A percentile compares a stretch with the other conserved stretches of the same genome.
These are phyloP conservation scores for Fomitopsis betulina DNA, from an alignment of 1,284 basidiomycete species.

Conservation along the genomic window DNA sequence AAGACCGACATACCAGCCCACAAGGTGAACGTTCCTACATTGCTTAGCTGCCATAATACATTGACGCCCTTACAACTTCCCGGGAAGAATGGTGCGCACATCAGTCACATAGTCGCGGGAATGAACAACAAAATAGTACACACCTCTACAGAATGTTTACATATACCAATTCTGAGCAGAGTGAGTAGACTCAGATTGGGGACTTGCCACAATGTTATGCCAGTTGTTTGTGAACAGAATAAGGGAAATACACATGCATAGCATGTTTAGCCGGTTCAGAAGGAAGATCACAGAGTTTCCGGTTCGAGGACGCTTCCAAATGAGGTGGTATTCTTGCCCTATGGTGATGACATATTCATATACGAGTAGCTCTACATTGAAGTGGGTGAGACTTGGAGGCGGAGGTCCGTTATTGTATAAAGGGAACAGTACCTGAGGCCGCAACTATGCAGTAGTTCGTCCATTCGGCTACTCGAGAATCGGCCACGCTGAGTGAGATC, in stretches of 20 bases:
- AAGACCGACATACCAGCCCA: neutral
- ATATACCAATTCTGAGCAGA: neutral
- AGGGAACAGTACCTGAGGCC: neutral
- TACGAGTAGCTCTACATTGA: neutral
- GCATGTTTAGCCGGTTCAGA: neutral
- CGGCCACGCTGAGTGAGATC: no score
- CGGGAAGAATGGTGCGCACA: no score
- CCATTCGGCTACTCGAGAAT: no score
- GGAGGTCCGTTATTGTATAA: neutral
- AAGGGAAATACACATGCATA: neutral
- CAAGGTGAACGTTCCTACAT: neutral
- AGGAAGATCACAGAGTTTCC: neutral
- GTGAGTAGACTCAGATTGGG: no score
- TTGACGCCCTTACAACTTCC: neutral
- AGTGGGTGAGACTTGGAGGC: neutral
- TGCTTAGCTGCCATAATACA: neutral
- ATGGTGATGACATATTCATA: neutral
- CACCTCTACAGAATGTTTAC: neutral
- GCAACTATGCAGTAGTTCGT: no score
- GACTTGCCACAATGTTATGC: neutral
- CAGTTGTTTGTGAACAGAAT: neutral
- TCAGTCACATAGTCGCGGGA: neutral
- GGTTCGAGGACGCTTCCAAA: neutral
- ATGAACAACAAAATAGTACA: neutral
- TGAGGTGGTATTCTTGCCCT: neutral